These are phyloP conservation scores for Ophiosphaerella herpotricha DNA, from an alignment of 2,329 filamentous ascomycete genomes.

Conservation along the genomic window DNA sequence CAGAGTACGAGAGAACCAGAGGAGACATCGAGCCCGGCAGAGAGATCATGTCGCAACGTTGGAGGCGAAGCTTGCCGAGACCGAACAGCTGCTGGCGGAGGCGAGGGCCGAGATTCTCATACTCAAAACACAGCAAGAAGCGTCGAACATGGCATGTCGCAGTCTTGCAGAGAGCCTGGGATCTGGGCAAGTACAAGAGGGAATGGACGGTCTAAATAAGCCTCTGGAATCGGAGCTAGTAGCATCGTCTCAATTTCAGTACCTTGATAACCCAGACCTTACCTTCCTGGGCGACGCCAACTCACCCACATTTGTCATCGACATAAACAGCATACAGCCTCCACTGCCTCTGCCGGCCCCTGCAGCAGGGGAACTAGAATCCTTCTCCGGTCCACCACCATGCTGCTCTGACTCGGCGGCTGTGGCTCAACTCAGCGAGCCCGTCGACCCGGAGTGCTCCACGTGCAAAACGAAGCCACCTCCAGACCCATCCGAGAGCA, in stretches of 20 bases:
- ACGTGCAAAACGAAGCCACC: constrained; percentile 31
- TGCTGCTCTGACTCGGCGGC: constrained; percentile 25
- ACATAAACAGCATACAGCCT: constrained; percentile 2
- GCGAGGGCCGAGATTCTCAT: constrained; percentile 32
- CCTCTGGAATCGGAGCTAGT: constrained; percentile 2
- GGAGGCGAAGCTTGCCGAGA: constrained; percentile 41
- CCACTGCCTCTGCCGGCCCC: constrained; percentile 2
- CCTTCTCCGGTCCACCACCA: constrained; percentile 23
- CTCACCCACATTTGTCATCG: constrained; percentile 1
- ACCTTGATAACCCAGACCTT: constrained; percentile 11
- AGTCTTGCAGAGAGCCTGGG: not conserved
- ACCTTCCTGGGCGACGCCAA: constrained; percentile 14
- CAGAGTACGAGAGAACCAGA: constrained; percentile 58
- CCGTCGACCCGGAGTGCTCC: constrained; percentile 28
- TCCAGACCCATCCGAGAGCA: constrained; percentile 35
- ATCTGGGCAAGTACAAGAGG: not conserved
- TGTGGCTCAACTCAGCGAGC: constrained; percentile 1
- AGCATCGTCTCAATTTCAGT: constrained; percentile 2
- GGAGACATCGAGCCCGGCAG: constrained; percentile 54
- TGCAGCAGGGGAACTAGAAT: not conserved
- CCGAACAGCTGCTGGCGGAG: constrained; percentile 29
- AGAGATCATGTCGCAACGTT: constrained; percentile 49
- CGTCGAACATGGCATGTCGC: constrained; percentile 9
- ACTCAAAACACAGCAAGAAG: constrained; percentile 26
- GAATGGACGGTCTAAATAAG: not conserved